A percentile compares a stretch with the other conserved stretches of the same genome.
phyloP scores from a whole-genome alignment of 192 early-diverging fungal species.

The Coemansia biformis region DNA sequence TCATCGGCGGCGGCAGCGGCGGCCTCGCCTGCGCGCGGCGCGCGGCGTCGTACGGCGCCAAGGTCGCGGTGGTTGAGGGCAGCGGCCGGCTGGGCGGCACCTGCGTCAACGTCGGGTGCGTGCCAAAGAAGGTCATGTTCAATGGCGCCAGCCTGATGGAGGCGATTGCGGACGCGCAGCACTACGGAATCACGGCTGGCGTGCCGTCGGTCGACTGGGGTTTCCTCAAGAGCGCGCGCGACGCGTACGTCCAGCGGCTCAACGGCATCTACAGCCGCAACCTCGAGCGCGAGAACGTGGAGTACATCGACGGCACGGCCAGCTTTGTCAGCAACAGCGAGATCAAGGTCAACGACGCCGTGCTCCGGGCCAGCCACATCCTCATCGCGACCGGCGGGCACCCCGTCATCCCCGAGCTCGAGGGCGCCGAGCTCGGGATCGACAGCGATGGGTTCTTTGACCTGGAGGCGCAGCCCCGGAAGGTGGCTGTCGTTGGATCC shows the following conservation, averaged over 20 bases:
- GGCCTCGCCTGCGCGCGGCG: slow-evolving; percentile 91
- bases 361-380: slow-evolving; percentile 74
- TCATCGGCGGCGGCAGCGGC: slow-evolving; percentile 89
- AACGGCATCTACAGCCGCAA: slow-evolving; percentile 97
- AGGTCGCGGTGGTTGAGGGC: slow-evolving; percentile 83
- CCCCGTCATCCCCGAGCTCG: slow-evolving; percentile 68
- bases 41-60: slow-evolving; percentile 85
- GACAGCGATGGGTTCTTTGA: slow-evolving; percentile 95
- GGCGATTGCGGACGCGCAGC: slow-evolving; percentile 78
- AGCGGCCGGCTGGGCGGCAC: slow-evolving; percentile 75
- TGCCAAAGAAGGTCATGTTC: slow-evolving; percentile 95
- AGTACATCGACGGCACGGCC: slow-evolving; percentile 77
- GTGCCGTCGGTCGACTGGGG: slow-evolving; percentile 68
- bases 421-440: slow-evolving; percentile 84
- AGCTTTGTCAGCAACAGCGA: slow-evolving; percentile 74
- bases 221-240: slow-evolving; percentile 81
- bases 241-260: slow-evolving; percentile 92
- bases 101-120: slow-evolving; percentile 94
- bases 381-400: slow-evolving; percentile 84
- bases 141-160: slow-evolving; percentile 88
- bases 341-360: slow-evolving; percentile 56
- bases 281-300: slow-evolving; percentile 78
- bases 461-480: slow-evolving; percentile 83
- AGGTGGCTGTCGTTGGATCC: slow-evolving; percentile 81
- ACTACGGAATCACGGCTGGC: slow-evolving; percentile 81